Conservation (phyloP, 148 eudicot species). For the Rhododendron simsii region DNA sequence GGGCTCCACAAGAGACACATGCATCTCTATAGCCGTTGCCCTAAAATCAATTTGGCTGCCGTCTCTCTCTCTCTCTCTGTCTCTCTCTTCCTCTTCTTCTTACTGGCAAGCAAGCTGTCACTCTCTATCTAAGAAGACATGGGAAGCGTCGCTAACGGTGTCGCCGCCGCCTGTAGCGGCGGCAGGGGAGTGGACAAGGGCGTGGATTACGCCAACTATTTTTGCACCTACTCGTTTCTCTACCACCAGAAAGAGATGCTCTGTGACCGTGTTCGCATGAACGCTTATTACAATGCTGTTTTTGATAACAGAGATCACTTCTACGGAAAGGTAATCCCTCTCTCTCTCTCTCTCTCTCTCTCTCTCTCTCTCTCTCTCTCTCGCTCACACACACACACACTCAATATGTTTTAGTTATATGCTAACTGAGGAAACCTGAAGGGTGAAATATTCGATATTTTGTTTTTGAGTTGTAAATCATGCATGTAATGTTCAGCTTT, state of each 20-base stretch:
- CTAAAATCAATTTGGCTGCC: not conserved
- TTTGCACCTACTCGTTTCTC: conserved; percentile 88
- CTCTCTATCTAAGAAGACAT: conserved; percentile 1
- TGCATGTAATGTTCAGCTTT: not conserved
- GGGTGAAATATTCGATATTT: not conserved
- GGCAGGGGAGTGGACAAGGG: conserved; percentile 63
- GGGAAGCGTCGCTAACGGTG: conserved; percentile 23
- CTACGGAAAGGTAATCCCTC: conserved; percentile 52
- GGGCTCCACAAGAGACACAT: not conserved
- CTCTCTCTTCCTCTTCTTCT: not conserved
- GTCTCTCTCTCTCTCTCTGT: not conserved
- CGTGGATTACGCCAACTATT: conserved; percentile 89
- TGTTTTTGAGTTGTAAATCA: not conserved
- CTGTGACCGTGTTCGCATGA: conserved; percentile 91
- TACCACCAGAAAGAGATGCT: conserved; percentile 99
- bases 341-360: not conserved
- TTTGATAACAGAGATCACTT: conserved; percentile 78
- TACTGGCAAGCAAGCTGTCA: not conserved
- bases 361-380: not conserved
- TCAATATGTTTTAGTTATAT: not conserved
- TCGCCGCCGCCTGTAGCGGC: conserved; percentile 17
- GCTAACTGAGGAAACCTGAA: not conserved
- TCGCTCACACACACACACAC: not conserved
- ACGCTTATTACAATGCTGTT: conserved; percentile 77
- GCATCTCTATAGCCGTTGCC: not conserved